These are phyloP conservation scores for Lachnellula hyalina DNA, from an alignment of 2,329 filamentous ascomycete genomes.

Conservation along the genomic window DNA sequence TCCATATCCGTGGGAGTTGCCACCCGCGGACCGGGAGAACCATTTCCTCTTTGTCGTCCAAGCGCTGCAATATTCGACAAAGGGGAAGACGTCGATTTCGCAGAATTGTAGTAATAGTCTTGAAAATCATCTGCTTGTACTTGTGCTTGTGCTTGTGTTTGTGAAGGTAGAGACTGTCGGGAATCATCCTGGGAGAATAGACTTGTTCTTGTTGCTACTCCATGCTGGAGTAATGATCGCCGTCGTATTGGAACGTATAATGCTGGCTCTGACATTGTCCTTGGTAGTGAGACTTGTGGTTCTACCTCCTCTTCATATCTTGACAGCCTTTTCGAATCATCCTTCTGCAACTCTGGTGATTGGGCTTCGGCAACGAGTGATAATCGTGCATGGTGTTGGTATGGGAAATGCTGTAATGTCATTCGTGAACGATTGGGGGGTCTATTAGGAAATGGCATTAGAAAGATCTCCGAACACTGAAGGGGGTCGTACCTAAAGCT, in stretches of 20 bases:
- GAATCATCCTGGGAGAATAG: constrained; percentile 11
- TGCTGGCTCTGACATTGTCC: constrained; percentile 20
- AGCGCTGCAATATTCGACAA: constrained; percentile 9
- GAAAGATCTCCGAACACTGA: not conserved
- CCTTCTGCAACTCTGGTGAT: constrained; percentile 12
- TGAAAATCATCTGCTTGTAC: constrained; percentile 10
- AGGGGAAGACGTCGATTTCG: constrained; percentile 12
- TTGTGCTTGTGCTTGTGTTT: constrained; percentile 11
- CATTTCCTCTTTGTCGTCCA: constrained; percentile 5
- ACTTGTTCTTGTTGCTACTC: constrained; percentile 28
- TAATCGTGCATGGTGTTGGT: constrained; percentile 18
- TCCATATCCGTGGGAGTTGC: constrained; percentile 48
- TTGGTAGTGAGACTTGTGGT: not conserved
- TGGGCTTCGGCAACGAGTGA: constrained; percentile 24
- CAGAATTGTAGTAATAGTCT: constrained; percentile 14
- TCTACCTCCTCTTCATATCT: constrained; percentile 8
- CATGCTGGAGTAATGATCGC: constrained; percentile 28
- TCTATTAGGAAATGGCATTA: constrained; percentile 9
- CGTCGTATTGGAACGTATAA: constrained; percentile 27
- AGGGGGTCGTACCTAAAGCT: not conserved
- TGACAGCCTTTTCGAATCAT: constrained; percentile 3
- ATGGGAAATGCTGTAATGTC: constrained; percentile 21
- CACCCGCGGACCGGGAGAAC: constrained; percentile 19
- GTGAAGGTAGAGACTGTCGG: constrained; percentile 16
- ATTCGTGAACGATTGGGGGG: constrained; percentile 15